Conservation (phyloP, 495 filamentous ascomycete genomes). For the Daldinia grandis region DNA sequence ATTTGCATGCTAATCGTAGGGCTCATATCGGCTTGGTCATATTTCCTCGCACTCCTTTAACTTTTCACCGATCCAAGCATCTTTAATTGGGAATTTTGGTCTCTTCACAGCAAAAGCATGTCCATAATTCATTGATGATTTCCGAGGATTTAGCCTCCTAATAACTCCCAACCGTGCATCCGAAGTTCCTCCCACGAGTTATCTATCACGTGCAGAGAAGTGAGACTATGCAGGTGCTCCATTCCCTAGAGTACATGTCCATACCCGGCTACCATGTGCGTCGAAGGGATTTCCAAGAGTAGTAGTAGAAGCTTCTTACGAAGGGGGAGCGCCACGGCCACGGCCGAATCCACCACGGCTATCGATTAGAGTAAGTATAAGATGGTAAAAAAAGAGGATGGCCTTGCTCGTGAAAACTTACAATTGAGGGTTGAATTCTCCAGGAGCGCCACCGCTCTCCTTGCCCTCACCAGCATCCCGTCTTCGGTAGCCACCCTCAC, state of each 20-base stretch:
- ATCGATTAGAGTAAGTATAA: conserved; percentile 45
- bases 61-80: conserved; percentile 25
- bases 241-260: conserved; percentile 61
- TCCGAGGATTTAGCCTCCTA: conserved; percentile 53
- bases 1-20: background rate
- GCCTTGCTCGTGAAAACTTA: conserved; percentile 51
- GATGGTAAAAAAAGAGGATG: background rate
- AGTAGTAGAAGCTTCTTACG: conserved; percentile 55
- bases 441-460: conserved; percentile 93
- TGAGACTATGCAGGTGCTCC: conserved; percentile 57
- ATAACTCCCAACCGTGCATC: conserved; percentile 53
- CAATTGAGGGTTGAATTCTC: conserved; percentile 95
- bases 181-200: conserved; percentile 56
- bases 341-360: conserved; percentile 93
- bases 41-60: conserved; percentile 15
- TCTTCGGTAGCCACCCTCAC: conserved; percentile 92
- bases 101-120: conserved; percentile 47
- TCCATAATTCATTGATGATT: conserved; percentile 51
- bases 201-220: conserved; percentile 59
- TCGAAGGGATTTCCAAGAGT: conserved; percentile 51
- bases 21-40: conserved; percentile 4
- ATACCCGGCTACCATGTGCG: conserved; percentile 55
- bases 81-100: conserved; percentile 15
- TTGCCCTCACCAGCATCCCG: conserved; percentile 89
- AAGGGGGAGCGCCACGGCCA: conserved; percentile 81